Conservation (phyloP, 768 basidiomycete species). For the Agrocybe pediades region DNA sequence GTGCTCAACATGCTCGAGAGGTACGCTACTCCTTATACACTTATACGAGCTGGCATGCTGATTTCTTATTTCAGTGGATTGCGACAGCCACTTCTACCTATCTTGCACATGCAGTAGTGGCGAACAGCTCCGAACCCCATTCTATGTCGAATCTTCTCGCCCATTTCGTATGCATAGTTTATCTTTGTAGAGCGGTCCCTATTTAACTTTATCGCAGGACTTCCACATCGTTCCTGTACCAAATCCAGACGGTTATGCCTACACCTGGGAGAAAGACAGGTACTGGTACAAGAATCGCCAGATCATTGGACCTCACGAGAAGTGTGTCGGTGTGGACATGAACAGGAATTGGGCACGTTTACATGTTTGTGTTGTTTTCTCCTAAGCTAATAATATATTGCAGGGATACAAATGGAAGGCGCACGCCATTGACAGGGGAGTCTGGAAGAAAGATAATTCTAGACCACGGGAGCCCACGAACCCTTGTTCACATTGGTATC, state of each 20-base stretch:
- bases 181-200: conserved; percentile 1
- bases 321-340: conserved; percentile 76
- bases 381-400: conserved; percentile 3
- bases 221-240: conserved; percentile 70
- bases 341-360: conserved; percentile 61
- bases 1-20: conserved; percentile 31
- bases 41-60: background rate
- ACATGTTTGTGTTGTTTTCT: background rate
- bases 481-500: conserved; percentile 77
- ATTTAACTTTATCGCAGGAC: conserved; percentile 35
- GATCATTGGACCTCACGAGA: conserved; percentile 42
- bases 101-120: conserved; percentile 68
- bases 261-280: conserved; percentile 71
- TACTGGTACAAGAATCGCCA: conserved; percentile 82
- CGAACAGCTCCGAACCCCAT: conserved; percentile 44
- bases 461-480: conserved; percentile 34
- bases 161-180: conserved; percentile 44
- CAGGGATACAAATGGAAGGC: conserved; percentile 76
- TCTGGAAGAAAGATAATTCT: conserved; percentile 5
- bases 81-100: conserved; percentile 75
- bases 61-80: conserved; percentile 62
- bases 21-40: background rate
- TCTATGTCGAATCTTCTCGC: conserved; percentile 54
- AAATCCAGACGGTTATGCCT: conserved; percentile 75
- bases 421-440: conserved; percentile 22